Evolutionary conservation across 2,329 filamentous ascomycete species (phyloP).

Genomic region (Pseudocercospora eumusae): DNA sequence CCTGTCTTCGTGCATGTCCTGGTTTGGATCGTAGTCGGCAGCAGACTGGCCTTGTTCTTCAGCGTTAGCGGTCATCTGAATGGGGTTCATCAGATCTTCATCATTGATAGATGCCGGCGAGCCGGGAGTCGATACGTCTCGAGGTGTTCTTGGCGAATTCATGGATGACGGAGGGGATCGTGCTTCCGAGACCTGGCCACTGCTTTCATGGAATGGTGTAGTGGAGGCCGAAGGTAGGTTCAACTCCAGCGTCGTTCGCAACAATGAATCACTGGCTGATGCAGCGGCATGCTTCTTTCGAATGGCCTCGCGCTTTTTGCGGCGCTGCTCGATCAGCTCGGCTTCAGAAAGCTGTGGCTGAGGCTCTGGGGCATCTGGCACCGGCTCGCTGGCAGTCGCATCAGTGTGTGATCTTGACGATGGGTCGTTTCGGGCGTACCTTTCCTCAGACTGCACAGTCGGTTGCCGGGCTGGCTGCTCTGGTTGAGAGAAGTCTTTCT

Average conservation of each 20-base stretch:
- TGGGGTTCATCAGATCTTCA: conserved; percentile 42
- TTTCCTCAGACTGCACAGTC: conserved; percentile 15
- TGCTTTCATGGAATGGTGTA: conserved; percentile 43
- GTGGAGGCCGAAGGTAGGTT: conserved; percentile 31
- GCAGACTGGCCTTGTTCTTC: conserved; percentile 78
- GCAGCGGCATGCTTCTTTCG: conserved; percentile 72
- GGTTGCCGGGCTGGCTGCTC: conserved; percentile 16
- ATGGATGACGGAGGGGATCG: conserved; percentile 34
- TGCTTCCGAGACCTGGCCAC: conserved; percentile 30
- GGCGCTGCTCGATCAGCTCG: conserved; percentile 79
- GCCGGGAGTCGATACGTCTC: conserved; percentile 30
- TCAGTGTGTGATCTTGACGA: neutral
- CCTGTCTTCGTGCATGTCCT: conserved; percentile 80
- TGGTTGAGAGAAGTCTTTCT: conserved; percentile 24
- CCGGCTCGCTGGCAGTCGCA: conserved; percentile 45
- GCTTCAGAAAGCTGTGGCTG: conserved; percentile 69
- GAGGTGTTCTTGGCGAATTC: conserved; percentile 43
- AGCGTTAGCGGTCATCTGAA: conserved; percentile 34
- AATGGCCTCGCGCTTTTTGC: conserved; percentile 80
- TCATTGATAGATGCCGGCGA: conserved; percentile 45
- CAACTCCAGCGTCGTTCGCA: conserved; percentile 58
- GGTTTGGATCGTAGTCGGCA: conserved; percentile 85
- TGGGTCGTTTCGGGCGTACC: conserved; percentile 17
- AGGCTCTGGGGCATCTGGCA: conserved; percentile 43
- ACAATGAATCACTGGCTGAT: conserved; percentile 63